Evolutionary conservation across 1,284 basidiomycete species (phyloP), one percentile per base, ranked within the genome.

Genomic region (Sporisorium graminicola): DNA sequence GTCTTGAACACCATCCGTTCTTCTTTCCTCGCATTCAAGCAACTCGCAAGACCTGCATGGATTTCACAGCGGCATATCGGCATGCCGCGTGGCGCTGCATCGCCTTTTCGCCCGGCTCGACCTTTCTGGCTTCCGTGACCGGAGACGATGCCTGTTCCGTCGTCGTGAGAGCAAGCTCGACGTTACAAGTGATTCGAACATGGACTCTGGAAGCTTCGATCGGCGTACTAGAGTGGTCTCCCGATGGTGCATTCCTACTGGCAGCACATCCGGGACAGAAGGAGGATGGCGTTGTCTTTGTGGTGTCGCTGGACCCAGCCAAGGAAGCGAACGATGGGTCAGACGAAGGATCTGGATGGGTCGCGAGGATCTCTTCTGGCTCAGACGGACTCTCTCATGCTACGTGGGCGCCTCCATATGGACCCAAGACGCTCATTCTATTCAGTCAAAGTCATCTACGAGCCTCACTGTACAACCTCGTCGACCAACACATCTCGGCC

Each of bases 101-200:
- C 51, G 43, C 64, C 58, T 83, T 79, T 52, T 83, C 81, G n/a
- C 81, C 81, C 2, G 80, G 80, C 24, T 83, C 81, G 2, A 83
- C 80, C 35, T 83, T 83, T 55, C 47, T 83, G 14, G 80, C 80
- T 26, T 83, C 75, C 10, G 65, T 82, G 1, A 72, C 63, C 3
- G 80, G 77, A 16, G 62, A 67, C 10, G 65, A 63, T 14, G 54
- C 58, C 7, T 47, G 60, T 49, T 65, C 74, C 3, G 59, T 82
- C 20, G 59, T 78, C 0, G 75, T 83, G 12, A 52, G 81, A 13
- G 77, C 79, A 37, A 73, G 76, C 52, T 78, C 76, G n/a, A 83
- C 78, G 2, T 56, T 83, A 10, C 79, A 83, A 42, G 57, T 83
- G 22, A 79, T 81, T 37, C 74, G 78, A n/a, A 73, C 66, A 37